Conservation (phyloP, 257 asterid species). For the Solanum medicagineum region DNA sequence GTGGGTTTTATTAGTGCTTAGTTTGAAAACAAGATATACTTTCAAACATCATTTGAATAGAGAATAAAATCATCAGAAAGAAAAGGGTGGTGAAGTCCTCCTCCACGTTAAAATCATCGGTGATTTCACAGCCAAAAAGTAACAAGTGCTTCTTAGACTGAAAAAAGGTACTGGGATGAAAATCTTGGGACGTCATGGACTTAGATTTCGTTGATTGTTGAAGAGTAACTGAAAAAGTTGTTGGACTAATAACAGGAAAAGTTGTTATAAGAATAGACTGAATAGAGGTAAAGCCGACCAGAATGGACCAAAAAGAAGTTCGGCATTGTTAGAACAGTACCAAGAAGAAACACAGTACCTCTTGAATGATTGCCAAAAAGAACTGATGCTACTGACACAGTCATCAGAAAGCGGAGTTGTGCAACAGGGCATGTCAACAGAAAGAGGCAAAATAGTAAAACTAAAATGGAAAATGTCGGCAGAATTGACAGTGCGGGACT, state of each 20-base stretch:
- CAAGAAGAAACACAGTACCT: background rate
- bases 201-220: background rate
- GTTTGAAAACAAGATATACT: background rate
- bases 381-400: background rate
- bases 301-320: background rate
- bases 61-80: background rate
- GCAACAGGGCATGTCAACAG: background rate
- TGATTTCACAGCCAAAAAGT: background rate
- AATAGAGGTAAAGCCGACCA: background rate
- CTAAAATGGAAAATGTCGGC: background rate
- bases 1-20: background rate
- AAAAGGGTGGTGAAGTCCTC: background rate
- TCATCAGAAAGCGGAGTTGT: background rate
- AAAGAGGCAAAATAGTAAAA: background rate
- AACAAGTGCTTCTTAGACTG: background rate
- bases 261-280: background rate
- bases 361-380: background rate
- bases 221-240: background rate
- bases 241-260: background rate
- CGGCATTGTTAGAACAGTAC: background rate
- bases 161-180: background rate
- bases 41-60: background rate
- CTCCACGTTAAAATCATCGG: background rate
- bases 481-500: background rate
- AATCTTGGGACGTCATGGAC: background rate